Percentiles rank a stretch among this genome's conserved stretches.
phyloP scores from a whole-genome alignment of 352 stramenopile species.

The Elongisporangium anandrum region DNA sequence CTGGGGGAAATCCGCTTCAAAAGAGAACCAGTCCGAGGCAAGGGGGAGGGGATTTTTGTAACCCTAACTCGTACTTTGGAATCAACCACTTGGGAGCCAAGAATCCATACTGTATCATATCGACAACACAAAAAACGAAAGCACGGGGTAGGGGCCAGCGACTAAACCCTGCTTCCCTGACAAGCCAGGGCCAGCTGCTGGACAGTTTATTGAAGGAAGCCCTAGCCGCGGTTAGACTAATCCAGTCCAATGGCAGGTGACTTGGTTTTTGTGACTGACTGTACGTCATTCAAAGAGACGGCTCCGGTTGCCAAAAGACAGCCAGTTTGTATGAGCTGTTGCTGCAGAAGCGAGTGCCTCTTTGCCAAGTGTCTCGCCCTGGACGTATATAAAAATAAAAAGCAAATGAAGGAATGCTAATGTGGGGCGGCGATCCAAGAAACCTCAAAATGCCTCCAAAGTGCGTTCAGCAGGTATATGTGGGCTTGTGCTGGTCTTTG shows the following conservation, averaged over 20 bases:
- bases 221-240: background rate
- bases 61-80: background rate
- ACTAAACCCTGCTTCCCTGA: background rate
- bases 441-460: background rate
- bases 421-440: background rate
- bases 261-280: background rate
- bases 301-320: background rate
- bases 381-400: background rate
- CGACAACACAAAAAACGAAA: background rate
- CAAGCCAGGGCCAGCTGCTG: background rate
- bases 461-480: background rate
- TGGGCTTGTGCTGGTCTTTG: too few species aligned
- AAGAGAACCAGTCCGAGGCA: background rate
- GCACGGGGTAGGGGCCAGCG: background rate
- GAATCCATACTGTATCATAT: background rate
- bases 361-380: background rate
- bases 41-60: slow-evolving; percentile 18
- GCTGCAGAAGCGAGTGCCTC: background rate
- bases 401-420: background rate
- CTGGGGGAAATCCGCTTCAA: slow-evolving; percentile 15
- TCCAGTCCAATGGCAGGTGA: background rate
- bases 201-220: background rate
- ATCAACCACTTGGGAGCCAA: background rate
- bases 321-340: background rate
- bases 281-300: background rate